Conservation (phyloP, 148 eudicot genomes). For the Nepenthes mirabilis region DNA sequence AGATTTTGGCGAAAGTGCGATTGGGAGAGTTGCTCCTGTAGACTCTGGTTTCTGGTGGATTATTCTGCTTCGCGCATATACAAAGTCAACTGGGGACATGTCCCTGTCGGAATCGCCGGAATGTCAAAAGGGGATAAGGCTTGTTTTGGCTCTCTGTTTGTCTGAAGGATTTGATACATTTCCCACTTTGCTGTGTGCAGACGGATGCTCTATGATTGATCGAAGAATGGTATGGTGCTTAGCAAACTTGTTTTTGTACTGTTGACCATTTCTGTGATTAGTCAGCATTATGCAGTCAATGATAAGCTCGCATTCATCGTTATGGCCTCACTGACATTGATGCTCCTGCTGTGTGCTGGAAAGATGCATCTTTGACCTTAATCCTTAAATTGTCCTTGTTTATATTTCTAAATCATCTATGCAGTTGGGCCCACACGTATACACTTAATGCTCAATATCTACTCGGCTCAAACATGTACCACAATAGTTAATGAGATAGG, state of each 20-base stretch:
- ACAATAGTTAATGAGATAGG: no score
- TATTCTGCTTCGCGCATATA: slow-evolving; percentile 61
- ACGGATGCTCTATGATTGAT: slow-evolving; percentile 75
- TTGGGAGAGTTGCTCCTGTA: slow-evolving; percentile 72
- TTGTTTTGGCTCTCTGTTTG: slow-evolving; percentile 41
- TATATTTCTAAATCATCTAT: no score
- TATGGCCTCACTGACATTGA: no score
- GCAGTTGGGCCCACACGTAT: no score
- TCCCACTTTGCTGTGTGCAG: slow-evolving; percentile 61
- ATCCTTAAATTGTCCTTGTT: not conserved
- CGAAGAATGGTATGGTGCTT: slow-evolving; percentile 50
- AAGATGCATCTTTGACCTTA: not conserved
- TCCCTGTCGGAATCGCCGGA: slow-evolving; percentile 54
- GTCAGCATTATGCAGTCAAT: no score
- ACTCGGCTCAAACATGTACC: no score
- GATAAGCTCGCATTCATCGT: no score
- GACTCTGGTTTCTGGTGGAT: slow-evolving; percentile 87
- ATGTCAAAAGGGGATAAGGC: slow-evolving; percentile 67
- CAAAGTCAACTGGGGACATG: slow-evolving; percentile 55
- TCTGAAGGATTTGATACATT: slow-evolving; percentile 69
- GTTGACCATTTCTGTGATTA: not conserved
- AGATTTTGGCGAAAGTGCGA: slow-evolving; percentile 75
- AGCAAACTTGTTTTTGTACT: not conserved
- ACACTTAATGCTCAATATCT: no score
- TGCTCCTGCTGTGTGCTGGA: no score